phyloP scores from a whole-genome alignment of 169 alveolate genomes.

The Plasmodium sp. region DNA sequence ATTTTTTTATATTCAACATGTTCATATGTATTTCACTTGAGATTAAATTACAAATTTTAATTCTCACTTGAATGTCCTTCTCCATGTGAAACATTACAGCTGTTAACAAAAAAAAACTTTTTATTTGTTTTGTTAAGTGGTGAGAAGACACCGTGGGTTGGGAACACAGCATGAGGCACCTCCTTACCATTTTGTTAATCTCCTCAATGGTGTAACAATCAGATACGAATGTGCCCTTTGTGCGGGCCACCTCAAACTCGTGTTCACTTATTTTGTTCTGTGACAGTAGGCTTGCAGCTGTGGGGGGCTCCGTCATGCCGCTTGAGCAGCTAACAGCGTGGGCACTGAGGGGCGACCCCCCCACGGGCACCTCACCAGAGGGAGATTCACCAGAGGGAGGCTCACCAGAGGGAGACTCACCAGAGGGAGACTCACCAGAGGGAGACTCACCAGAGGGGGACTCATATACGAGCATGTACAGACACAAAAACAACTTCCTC shows the following conservation, averaged over 20 bases:
- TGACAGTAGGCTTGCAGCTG: background rate
- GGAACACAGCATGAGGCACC: background rate
- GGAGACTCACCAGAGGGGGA: background rate
- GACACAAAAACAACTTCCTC: slow-evolving; percentile 38
- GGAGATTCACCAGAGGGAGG: background rate
- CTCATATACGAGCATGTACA: slow-evolving; percentile 17
- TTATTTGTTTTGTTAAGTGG: slow-evolving; percentile 9
- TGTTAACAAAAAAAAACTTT: slow-evolving; percentile 32
- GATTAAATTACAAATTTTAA: background rate
- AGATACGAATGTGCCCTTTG: slow-evolving; percentile 26
- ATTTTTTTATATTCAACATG: slow-evolving; percentile 17
- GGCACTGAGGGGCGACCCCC: background rate
- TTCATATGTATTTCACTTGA: slow-evolving; percentile 3
- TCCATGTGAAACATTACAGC: slow-evolving; percentile 48
- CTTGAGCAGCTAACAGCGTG: background rate
- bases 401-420: background rate
- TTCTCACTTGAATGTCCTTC: slow-evolving; percentile 29
- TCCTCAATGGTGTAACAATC: slow-evolving; percentile 7
- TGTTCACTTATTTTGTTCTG: slow-evolving; percentile 37
- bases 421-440: background rate
- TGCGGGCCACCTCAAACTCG: background rate
- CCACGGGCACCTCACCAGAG: background rate
- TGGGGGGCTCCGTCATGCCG: background rate
- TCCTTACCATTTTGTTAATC: slow-evolving; percentile 12
- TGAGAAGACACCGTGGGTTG: background rate